Conservation (phyloP, 1,284 basidiomycete species). For the Microbotryum intermedium region DNA sequence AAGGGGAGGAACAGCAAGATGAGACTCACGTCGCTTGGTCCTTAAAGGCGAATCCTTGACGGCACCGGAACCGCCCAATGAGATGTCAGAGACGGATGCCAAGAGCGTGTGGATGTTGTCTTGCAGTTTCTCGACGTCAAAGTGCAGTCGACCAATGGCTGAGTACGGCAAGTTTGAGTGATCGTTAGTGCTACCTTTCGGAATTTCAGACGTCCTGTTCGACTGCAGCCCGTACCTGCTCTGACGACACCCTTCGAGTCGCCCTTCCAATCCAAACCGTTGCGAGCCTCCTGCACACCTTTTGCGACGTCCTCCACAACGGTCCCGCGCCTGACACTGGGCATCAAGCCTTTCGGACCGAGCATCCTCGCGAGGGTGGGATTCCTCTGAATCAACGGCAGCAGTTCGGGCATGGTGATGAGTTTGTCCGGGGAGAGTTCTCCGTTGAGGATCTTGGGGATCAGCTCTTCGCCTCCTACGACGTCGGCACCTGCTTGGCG, state of each 20-base stretch:
- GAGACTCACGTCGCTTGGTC: constrained; percentile 25
- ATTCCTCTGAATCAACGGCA: constrained; percentile 59
- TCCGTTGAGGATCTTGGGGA: constrained; percentile 65
- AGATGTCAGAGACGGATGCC: constrained; percentile 26
- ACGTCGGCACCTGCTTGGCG: constrained; percentile 71
- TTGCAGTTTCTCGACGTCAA: constrained; percentile 18
- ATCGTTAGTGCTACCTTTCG: neutral
- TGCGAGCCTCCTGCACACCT: constrained; percentile 69
- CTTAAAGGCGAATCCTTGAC: constrained; percentile 13
- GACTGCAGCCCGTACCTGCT: constrained; percentile 36
- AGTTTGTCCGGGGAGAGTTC: constrained; percentile 65
- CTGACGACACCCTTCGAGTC: constrained; percentile 80
- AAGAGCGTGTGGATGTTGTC: constrained; percentile 31
- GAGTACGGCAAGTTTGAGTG: neutral
- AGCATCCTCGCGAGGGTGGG: constrained; percentile 76
- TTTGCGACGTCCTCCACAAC: constrained; percentile 78
- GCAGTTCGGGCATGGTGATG: constrained; percentile 70
- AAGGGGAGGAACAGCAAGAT: too few relatives aligned
- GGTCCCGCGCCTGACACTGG: constrained; percentile 83
- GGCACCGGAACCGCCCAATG: constrained; percentile 21
- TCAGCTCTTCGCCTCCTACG: constrained; percentile 75
- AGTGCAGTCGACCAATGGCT: constrained; percentile 16
- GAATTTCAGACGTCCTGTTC: too few relatives aligned
- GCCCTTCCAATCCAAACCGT: constrained; percentile 84
- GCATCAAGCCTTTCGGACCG: constrained; percentile 92